Percentiles rank a stretch among this genome's conserved stretches.
Conservation (phyloP, 2,329 filamentous ascomycete species). For the Xylaria sp. region DNA sequence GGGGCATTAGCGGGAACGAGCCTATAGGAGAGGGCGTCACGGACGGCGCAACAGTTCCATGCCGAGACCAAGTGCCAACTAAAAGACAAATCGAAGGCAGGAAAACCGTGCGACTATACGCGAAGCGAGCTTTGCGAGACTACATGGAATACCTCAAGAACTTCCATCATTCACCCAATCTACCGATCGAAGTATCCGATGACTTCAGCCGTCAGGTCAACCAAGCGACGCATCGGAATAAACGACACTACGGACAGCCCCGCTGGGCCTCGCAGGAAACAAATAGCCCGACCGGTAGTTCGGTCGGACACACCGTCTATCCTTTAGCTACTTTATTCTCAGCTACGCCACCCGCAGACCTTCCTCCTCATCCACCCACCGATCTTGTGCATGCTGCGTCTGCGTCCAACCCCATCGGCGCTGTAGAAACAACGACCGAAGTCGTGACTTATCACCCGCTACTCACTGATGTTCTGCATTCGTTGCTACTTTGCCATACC, state of each 20-base stretch:
- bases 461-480: conserved; percentile 78
- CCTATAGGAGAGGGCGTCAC: conserved; percentile 24
- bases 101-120: conserved; percentile 73
- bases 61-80: conserved; percentile 27
- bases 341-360: conserved; percentile 66
- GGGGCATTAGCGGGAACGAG: conserved; percentile 31
- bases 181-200: conserved; percentile 64
- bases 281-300: conserved; percentile 35
- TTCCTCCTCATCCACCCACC: conserved; percentile 69
- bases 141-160: conserved; percentile 73
- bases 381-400: conserved; percentile 42
- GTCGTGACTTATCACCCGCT: conserved; percentile 81
- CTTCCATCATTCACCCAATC: conserved; percentile 79
- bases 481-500: conserved; percentile 77
- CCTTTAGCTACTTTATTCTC: conserved; percentile 70
- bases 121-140: conserved; percentile 77
- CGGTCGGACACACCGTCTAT: conserved; percentile 48
- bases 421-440: conserved; percentile 54
- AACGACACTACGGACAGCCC: conserved; percentile 38
- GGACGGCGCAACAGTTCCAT: not conserved
- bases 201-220: conserved; percentile 64
- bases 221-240: conserved; percentile 49
- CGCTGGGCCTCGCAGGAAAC: conserved; percentile 53
- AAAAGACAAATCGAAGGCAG: conserved; percentile 58
- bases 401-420: conserved; percentile 30